Base-by-base conservation (phyloP, 2,329 filamentous ascomycete genomes). In the Alternaria sp. region DNA sequence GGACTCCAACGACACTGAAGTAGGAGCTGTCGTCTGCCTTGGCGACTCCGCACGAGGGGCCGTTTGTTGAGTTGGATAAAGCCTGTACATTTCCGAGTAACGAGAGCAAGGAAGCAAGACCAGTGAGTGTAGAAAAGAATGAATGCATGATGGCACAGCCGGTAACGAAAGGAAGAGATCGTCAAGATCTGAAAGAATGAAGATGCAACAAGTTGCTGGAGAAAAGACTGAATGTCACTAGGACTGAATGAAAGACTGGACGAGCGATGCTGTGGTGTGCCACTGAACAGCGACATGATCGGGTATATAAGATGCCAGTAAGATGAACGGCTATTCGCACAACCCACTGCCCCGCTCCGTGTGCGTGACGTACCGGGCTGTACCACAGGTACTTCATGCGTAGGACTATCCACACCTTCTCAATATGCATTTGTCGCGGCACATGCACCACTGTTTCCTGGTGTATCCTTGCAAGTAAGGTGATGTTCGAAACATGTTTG, bases 1-100 rank as follows among this genome's bases (percentile, higher is more conserved):
- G 73, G 8, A 75, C 69, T 16, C 74, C 72, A 58, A 75, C 70
- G 56, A 76, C 71, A n/a, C 71, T 74, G 63, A 73, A 74, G 64
- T 65, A 74, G 38, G 38, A 41, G 54, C 66, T 67, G 27, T 73
- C 66, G 51, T 74, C 66, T 34, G 65, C 60, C 43, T 65, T 67
- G 3, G 58, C 30, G 38, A 62, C 60, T 41, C 66, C 53, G 28
- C 73, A 76, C 51, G 68, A 72, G n/a, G 62, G 50, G 14, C 68
- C 68, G 60, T 66, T 59, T 18, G 64, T 64, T 36, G 63, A 60
- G 43, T 63, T 67, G 45, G 54, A 54, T 10, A 59, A 67, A 55
- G 68, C 69, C 41, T 67, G 64, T 36, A 65, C 52, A 14, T 32
- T 30, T 30, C 51, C 45, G 9, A 70, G 28, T 28, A 74, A 63